Evolutionary conservation across 352 stramenopile genomes (phyloP).

Genomic region (Phytophthora brassicae): DNA sequence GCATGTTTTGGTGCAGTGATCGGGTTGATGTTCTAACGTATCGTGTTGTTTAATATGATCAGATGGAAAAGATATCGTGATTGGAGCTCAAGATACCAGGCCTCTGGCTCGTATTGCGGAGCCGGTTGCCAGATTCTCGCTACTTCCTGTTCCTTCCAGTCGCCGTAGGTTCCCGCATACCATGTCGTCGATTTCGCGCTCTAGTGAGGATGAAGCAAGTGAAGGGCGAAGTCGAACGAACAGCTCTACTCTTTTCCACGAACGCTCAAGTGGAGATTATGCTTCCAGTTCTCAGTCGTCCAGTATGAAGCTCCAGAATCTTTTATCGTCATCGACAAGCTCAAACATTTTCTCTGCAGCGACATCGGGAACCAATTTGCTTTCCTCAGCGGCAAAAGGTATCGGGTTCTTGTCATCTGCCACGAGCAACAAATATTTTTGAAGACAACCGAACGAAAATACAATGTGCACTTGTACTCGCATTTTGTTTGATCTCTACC

Average conservation of each 20-base stretch:
- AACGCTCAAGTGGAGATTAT: conserved; percentile 30
- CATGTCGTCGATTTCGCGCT: conserved; percentile 32
- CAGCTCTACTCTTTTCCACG: conserved; percentile 46
- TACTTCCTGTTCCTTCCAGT: conserved; percentile 70
- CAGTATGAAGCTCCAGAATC: conserved; percentile 59
- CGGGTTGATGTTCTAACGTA: conserved; percentile 12
- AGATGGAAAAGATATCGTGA: conserved; percentile 80
- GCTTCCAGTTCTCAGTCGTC: conserved; percentile 36
- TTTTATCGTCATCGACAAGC: conserved; percentile 63
- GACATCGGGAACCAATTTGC: conserved; percentile 56
- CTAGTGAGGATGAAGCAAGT: conserved; percentile 29
- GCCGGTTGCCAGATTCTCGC: conserved; percentile 76
- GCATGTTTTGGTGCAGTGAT: not conserved
- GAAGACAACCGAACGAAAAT: too few relatives aligned
- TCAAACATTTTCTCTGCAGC: conserved; percentile 71
- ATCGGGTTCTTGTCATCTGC: conserved; percentile 84
- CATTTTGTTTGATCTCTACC: conserved; percentile 25
- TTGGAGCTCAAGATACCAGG: conserved; percentile 65
- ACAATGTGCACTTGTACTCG: conserved; percentile 1
- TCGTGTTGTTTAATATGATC: conserved; percentile 10
- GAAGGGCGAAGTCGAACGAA: conserved; percentile 33
- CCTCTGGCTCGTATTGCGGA: conserved; percentile 72
- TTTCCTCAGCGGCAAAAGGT: conserved; percentile 75
- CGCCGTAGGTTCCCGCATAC: conserved; percentile 56
- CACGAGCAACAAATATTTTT: conserved; percentile 72